Conservation (phyloP, 2,329 filamentous ascomycete species). For the Coniochaeta hoffmannii region DNA sequence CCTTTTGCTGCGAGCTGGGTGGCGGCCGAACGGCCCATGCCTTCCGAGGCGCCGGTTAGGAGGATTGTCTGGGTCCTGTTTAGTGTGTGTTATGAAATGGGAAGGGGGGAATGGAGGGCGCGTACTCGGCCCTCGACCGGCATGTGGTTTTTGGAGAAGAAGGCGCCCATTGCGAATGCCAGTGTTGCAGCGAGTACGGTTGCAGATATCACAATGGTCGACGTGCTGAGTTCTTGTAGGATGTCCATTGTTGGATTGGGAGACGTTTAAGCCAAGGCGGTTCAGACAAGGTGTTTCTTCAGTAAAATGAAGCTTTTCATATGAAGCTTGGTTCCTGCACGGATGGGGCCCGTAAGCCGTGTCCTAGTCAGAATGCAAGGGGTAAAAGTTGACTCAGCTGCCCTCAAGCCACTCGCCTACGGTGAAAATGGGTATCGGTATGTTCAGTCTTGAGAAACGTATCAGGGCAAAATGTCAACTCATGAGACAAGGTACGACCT, state of each 20-base stretch:
- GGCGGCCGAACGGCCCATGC: slow-evolving; percentile 75
- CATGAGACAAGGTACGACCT: too few species aligned
- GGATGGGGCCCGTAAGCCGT: too few species aligned
- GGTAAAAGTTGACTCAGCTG: too few species aligned
- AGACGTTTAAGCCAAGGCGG: too few species aligned
- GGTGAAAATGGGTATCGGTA: too few species aligned
- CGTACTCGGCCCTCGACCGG: slow-evolving; percentile 75
- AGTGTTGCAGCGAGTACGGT: slow-evolving; percentile 26
- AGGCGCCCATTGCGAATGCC: slow-evolving; percentile 56
- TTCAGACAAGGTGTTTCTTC: too few species aligned
- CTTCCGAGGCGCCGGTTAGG: slow-evolving; percentile 86
- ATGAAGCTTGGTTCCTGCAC: too few species aligned
- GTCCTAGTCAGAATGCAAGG: too few species aligned
- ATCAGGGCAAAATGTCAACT: too few species aligned
- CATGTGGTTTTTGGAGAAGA: slow-evolving; percentile 66
- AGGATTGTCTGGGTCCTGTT: slow-evolving; percentile 62
- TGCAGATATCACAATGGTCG: slow-evolving; percentile 16
- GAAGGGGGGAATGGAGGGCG: slow-evolving; percentile 1
- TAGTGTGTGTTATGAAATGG: slow-evolving; percentile 5
- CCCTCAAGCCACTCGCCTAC: too few species aligned
- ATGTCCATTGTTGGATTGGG: slow-evolving; percentile 12
- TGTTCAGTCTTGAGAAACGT: too few species aligned
- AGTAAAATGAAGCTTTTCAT: too few species aligned
- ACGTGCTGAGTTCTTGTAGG: slow-evolving; percentile 9
- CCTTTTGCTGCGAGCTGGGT: slow-evolving; percentile 72